Evolutionary conservation across 2,329 filamentous ascomycete species (phyloP).

Genomic region (Onygenales sp.): DNA sequence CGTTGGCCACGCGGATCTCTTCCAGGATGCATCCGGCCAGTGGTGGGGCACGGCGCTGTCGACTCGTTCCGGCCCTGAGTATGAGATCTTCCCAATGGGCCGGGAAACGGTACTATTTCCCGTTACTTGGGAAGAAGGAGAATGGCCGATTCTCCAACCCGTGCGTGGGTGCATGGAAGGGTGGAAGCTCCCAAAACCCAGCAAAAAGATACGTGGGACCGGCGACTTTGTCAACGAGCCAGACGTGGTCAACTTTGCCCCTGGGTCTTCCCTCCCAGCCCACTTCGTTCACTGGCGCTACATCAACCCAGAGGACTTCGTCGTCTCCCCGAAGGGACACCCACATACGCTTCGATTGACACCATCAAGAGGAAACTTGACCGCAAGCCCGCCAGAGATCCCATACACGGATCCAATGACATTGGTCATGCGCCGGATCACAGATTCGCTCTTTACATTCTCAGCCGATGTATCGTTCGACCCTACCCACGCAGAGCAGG

Average conservation of each 20-base stretch:
- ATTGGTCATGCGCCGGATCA: neutral
- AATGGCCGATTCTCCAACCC: slow-evolving; percentile 38
- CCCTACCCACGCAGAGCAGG: neutral
- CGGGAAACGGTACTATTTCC: slow-evolving; percentile 41
- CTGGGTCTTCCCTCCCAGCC: slow-evolving; percentile 36
- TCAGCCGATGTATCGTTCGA: neutral
- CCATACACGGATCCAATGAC: neutral
- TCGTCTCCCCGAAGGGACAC: slow-evolving; percentile 34
- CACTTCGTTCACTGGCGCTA: slow-evolving; percentile 51
- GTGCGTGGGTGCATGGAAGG: slow-evolving; percentile 39
- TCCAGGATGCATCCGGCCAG: slow-evolving; percentile 37
- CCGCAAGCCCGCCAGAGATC: slow-evolving; percentile 33
- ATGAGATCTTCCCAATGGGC: slow-evolving; percentile 39
- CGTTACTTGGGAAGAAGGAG: slow-evolving; percentile 37
- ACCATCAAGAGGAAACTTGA: slow-evolving; percentile 45
- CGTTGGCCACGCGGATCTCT: slow-evolving; percentile 45
- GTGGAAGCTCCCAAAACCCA: slow-evolving; percentile 7
- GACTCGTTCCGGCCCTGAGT: slow-evolving; percentile 35
- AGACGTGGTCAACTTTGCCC: slow-evolving; percentile 40
- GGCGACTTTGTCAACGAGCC: slow-evolving; percentile 35
- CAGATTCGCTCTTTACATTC: neutral
- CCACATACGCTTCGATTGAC: slow-evolving; percentile 37
- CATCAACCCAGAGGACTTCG: slow-evolving; percentile 37
- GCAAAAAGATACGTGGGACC: neutral
- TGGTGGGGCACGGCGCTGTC: slow-evolving; percentile 32